These are phyloP conservation scores for Aspergillus homomorphus DNA, from an alignment of 495 filamentous ascomycete species.

Conservation along the genomic window DNA sequence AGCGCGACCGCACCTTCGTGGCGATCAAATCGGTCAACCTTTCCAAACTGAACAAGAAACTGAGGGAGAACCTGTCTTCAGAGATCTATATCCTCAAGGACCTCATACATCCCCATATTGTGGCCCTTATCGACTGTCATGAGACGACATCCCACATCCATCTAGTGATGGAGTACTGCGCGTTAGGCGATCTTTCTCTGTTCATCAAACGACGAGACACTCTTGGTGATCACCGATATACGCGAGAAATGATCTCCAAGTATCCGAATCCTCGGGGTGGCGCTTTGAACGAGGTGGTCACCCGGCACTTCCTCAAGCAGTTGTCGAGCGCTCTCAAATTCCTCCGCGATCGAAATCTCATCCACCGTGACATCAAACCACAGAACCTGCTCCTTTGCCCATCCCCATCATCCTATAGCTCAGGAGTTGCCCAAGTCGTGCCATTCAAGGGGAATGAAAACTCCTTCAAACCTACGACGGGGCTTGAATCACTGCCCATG, in stretches of 20 bases:
- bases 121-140: slow-evolving; percentile 88
- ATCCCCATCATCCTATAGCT: slow-evolving; percentile 62
- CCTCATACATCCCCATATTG: slow-evolving; percentile 95
- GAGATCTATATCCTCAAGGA: slow-evolving; percentile 93
- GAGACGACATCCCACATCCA: slow-evolving; percentile 86
- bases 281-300: slow-evolving; percentile 89
- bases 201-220: slow-evolving; percentile 93
- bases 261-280: slow-evolving; percentile 80
- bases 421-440: slow-evolving; percentile 45
- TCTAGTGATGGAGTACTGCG: slow-evolving; percentile 97
- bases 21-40: slow-evolving; percentile 96
- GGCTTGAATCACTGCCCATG: slow-evolving; percentile 85
- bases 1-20: slow-evolving; percentile 66
- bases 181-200: slow-evolving; percentile 84
- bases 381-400: slow-evolving; percentile 93
- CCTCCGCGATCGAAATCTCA: slow-evolving; percentile 75
- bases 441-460: slow-evolving; percentile 66
- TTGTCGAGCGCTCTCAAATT: slow-evolving; percentile 90
- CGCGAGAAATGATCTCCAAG: slow-evolving; percentile 80
- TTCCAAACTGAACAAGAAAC: slow-evolving; percentile 84
- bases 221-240: slow-evolving; percentile 68
- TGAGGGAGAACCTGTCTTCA: slow-evolving; percentile 90
- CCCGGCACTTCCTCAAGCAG: slow-evolving; percentile 94
- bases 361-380: slow-evolving; percentile 96
- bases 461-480: slow-evolving; percentile 74